Base-by-base conservation (phyloP, 768 basidiomycete genomes). In the Mycena galericulata region DNA sequence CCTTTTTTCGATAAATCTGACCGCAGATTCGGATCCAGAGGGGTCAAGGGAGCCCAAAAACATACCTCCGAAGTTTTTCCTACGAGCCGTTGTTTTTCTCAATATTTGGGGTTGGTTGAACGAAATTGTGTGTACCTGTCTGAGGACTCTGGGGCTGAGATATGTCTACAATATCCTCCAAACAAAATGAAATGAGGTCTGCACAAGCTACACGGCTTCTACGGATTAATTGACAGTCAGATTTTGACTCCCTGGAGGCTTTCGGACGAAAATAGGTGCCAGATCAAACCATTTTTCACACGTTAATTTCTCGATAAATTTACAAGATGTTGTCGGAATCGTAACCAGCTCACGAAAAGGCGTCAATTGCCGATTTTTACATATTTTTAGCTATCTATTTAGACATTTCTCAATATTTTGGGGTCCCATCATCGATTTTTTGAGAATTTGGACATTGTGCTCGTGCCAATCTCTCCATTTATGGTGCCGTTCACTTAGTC, bases 351-450 rank as follows among this genome's bases (percentile, higher is more conserved):
- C 54, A 65, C 54, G 20, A 51, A 75, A 70, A 72, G 68, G 61
- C 58, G 66, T 72, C 57, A 60, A 74, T 74, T 75, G 56, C 36
- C 26, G 59, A 68, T 72, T 74, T 75, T 72, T 74, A 68, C 70
- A 41, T 64, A 38, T 41, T 70, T 75, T 75, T 75, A 60, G 26
- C 50, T n/a, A 60, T 57, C 73, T 67, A 41, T 75, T 72, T 61
- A 24, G 70, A 58, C 62, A 65, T 60, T 47, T 38, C 66, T 59
- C 68, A 61, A 74, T 70, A 54, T 68, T 74, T 74, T 62, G 53
- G 53, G 65, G 22, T 49, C 54, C 46, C 32, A 30, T 53, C n/a
- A 7, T 15, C 18, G 15, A 32, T 30, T 30, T 30, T 53, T n/a
- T 14, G 29, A n/a, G 51, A 53, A 32, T 53, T 53, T 18, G 29